These are phyloP conservation scores for Sclerotinia glacialis DNA, from an alignment of 2,329 filamentous ascomycete genomes.

Conservation along the genomic window DNA sequence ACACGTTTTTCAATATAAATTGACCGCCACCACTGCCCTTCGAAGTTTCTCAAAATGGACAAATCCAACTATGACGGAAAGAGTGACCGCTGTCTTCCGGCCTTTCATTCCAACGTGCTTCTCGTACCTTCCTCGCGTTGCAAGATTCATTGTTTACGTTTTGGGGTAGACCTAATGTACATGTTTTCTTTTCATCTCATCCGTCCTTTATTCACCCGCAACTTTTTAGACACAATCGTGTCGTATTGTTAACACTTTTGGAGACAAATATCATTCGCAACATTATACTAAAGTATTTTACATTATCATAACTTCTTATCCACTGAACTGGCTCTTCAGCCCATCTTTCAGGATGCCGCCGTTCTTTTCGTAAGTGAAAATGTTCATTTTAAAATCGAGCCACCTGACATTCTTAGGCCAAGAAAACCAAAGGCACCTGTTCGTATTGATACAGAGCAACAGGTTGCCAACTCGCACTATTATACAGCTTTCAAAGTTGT, in stretches of 20 bases:
- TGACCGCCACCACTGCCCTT: background rate
- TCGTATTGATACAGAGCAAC: background rate
- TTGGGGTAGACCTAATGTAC: background rate
- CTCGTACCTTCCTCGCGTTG: conserved; percentile 12
- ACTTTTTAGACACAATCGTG: conserved; percentile 15
- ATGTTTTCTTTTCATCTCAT: conserved; percentile 3
- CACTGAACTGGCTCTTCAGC: background rate
- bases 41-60: background rate
- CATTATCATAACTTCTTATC: background rate
- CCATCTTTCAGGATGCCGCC: background rate
- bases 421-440: conserved; percentile 2
- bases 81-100: background rate
- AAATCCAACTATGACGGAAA: background rate
- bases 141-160: background rate
- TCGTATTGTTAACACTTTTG: conserved; percentile 24
- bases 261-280: conserved; percentile 19
- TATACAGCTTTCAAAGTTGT: conserved; percentile 13
- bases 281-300: conserved; percentile 12
- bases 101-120: background rate
- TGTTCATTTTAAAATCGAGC: background rate
- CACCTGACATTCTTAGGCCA: conserved; percentile 13
- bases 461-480: background rate
- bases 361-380: conserved; percentile 10
- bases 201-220: background rate
- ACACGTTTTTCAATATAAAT: background rate